Conservation (phyloP, 2,329 filamentous ascomycete genomes). For the Cercospora brassicicola region DNA sequence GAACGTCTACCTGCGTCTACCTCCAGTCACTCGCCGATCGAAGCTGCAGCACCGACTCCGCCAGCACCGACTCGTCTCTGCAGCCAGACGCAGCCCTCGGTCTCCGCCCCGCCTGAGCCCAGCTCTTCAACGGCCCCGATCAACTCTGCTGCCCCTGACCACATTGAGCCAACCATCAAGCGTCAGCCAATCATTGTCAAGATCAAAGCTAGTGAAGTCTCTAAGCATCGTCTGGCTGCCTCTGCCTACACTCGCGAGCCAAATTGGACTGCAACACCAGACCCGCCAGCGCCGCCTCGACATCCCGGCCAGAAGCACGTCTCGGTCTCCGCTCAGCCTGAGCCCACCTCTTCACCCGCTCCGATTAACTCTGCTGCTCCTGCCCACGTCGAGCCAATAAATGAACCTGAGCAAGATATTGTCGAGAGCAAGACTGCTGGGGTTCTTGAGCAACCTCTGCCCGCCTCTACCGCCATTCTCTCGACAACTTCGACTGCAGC, state of each 20-base stretch:
- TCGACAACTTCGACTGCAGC: too few species aligned
- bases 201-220: background rate
- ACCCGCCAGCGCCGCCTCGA: background rate
- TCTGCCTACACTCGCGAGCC: background rate
- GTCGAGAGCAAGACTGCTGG: too few species aligned
- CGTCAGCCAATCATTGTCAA: background rate
- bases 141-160: background rate
- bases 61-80: background rate
- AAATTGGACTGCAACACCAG: background rate
- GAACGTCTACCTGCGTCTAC: too few species aligned
- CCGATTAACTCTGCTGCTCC: too few species aligned
- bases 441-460: too few species aligned
- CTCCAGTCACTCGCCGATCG: too few species aligned
- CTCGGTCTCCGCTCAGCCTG: too few species aligned
- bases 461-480: too few species aligned
- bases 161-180: background rate
- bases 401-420: too few species aligned
- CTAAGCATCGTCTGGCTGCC: background rate
- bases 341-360: too few species aligned
- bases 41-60: background rate
- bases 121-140: background rate
- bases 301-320: background rate
- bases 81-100: background rate
- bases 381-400: too few species aligned
- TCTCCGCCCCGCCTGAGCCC: too few species aligned